Base-by-base conservation (phyloP, 1,139 yeast genomes). In the Hansenula sp. region DNA sequence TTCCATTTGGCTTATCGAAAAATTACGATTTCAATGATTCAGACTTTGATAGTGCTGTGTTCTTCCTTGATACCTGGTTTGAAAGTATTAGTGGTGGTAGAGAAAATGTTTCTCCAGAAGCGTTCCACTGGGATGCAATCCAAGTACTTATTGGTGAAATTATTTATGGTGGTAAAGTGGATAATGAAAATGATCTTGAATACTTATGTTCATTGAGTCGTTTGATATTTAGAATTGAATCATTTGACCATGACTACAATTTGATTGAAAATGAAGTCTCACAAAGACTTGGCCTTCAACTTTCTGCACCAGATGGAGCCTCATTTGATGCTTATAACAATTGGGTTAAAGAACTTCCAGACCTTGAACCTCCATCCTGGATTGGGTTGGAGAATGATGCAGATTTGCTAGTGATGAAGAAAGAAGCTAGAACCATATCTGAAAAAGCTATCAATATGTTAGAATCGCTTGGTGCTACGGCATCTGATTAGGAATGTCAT, bases 131-230 rank as follows among this genome's bases (percentile, higher is more conserved):
- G 87, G 60, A 64, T 3, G 71, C 74, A 19, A 56, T 86, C 6
- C 60, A 63, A 7, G 66, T 66, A 38, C 59, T 82, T 41, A 55
- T 86, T 18, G 75, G 78, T 3, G 69, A 69, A 3, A 69, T 83
- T 12, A 68, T 79, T 1, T 87, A 87, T 54, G 95, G 95, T 13
- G 94, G 94, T 19, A 84, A 84, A 58, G 65, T 85, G 33, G 81
- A 79, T 44, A 57, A 64, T 34, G 49, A 39, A 0, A 52, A 59
- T 0, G 96, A 87, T 59, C 48, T 55, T 12, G 34, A 48, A 12
- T 45, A 44, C 24, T 44, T 75, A 17, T 42, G 42, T 6, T 38
- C 41, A 0, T 48, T 74, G 27, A 64, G 69, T 0, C 31, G 39
- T 8, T 43, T 46, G 14, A 44, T 69, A 2, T 66, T 77, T 47